phyloP scores from a whole-genome alignment of 2,329 filamentous ascomycete species.

The Fusarium chaquense region DNA sequence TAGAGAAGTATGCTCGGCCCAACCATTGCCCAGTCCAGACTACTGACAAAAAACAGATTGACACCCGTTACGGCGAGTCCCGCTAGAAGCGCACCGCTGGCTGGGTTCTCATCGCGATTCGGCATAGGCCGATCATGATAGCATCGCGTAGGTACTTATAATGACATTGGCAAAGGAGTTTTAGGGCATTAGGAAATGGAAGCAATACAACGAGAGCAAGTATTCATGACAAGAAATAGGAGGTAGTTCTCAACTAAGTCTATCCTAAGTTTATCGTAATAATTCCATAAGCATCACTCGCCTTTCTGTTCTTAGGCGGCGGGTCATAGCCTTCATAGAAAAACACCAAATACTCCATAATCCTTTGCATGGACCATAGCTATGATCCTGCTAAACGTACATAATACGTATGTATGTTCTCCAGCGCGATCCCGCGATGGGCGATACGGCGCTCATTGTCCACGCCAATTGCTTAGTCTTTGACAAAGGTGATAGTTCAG shows the following conservation, averaged over 20 bases:
- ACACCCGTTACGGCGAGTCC: constrained; percentile 72
- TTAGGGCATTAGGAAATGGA: neutral
- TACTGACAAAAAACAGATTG: constrained; percentile 62
- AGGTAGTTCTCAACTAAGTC: constrained; percentile 2
- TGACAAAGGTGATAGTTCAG: neutral
- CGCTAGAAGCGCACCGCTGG: constrained; percentile 71
- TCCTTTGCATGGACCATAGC: constrained; percentile 32
- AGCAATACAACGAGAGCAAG: neutral
- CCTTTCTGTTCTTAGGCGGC: neutral
- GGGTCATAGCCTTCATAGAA: neutral
- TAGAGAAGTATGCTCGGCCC: constrained; percentile 82
- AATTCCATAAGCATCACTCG: constrained; percentile 1
- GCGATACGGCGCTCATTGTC: neutral
- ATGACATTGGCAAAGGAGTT: constrained; percentile 3
- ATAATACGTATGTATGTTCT: constrained; percentile 2
- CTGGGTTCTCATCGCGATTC: constrained; percentile 80
- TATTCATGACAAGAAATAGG: neutral
- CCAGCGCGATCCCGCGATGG: neutral
- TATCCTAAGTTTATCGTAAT: constrained; percentile 10
- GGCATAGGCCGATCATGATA: constrained; percentile 64
- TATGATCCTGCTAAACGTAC: constrained; percentile 3
- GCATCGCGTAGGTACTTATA: neutral
- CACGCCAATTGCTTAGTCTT: neutral
- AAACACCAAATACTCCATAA: constrained; percentile 42
- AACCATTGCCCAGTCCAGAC: neutral